These are phyloP conservation scores for Agrocybe praecox DNA, from an alignment of 768 basidiomycete genomes.

Conservation along the genomic window DNA sequence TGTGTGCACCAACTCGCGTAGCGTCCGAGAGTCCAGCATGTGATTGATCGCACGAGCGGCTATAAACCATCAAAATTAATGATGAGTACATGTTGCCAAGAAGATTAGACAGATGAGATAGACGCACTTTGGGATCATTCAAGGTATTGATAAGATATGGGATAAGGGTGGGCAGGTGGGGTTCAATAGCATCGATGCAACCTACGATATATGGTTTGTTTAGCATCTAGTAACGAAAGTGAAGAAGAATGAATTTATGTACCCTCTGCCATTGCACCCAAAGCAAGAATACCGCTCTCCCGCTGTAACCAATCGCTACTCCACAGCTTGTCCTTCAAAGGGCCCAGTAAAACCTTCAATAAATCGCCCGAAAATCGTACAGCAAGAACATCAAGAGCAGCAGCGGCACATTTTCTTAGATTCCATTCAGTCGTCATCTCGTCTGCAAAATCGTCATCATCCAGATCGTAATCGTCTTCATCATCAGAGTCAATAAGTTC, in stretches of 20 bases:
- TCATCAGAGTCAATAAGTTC: constrained; percentile 85
- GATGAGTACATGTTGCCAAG: constrained; percentile 1
- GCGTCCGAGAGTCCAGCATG: constrained; percentile 99
- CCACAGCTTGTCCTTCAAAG: constrained; percentile 93
- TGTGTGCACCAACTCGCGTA: constrained; percentile 99
- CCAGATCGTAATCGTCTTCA: constrained; percentile 85
- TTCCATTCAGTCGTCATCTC: constrained; percentile 99
- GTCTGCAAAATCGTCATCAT: constrained; percentile 93
- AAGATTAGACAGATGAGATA: constrained; percentile 4
- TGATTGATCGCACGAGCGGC: constrained; percentile 97
- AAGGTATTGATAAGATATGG: constrained; percentile 92
- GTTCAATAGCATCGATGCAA: constrained; percentile 94
- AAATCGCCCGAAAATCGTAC: constrained; percentile 92
- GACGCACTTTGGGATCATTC: constrained; percentile 84
- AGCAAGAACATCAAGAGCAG: constrained; percentile 94
- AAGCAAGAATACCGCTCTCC: constrained; percentile 93
- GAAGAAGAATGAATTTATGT: not conserved
- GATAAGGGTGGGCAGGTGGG: constrained; percentile 90
- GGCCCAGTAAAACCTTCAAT: constrained; percentile 84
- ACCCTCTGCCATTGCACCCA: constrained; percentile 99
- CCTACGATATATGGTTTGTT: constrained; percentile 47
- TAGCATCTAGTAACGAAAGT: not conserved
- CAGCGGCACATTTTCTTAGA: constrained; percentile 95
- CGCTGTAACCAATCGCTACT: constrained; percentile 90
- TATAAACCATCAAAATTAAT: constrained; percentile 31